A percentile compares a stretch with the other conserved stretches of the same genome.
Conservation (phyloP, 176 grass and related monocot species). For the Phyllostachys edulis region DNA sequence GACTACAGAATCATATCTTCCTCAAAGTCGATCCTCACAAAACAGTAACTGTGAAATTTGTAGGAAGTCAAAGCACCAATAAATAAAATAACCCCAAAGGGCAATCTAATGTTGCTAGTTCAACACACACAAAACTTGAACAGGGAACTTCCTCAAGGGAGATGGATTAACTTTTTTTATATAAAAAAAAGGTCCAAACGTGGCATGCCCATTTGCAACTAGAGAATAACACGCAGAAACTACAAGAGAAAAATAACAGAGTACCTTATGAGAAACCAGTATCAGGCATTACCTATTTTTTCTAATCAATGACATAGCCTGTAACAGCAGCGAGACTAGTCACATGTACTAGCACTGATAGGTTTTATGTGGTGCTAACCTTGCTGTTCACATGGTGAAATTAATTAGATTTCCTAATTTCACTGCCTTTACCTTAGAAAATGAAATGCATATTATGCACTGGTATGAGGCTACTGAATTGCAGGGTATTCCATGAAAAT, state of each 20-base stretch:
- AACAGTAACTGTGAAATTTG: not conserved
- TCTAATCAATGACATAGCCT: not conserved
- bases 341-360: not conserved
- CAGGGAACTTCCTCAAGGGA: not conserved
- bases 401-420: not conserved
- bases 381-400: not conserved
- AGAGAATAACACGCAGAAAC: not conserved
- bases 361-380: not conserved
- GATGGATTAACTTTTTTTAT: not conserved
- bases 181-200: not conserved
- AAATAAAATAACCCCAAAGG: not conserved
- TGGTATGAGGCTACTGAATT: not conserved
- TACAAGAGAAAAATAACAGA: not conserved
- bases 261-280: not conserved
- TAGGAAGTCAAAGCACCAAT: not conserved
- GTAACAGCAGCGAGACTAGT: not conserved
- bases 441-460: not conserved
- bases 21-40: not conserved
- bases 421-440: not conserved
- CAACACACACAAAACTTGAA: slow-evolving; percentile 13
- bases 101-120: not conserved
- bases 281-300: not conserved
- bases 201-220: not conserved
- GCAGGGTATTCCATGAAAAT: not conserved
- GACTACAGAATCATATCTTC: not conserved